Conservation (phyloP, 306 rosid genomes). For the Clitoria ternatea region DNA sequence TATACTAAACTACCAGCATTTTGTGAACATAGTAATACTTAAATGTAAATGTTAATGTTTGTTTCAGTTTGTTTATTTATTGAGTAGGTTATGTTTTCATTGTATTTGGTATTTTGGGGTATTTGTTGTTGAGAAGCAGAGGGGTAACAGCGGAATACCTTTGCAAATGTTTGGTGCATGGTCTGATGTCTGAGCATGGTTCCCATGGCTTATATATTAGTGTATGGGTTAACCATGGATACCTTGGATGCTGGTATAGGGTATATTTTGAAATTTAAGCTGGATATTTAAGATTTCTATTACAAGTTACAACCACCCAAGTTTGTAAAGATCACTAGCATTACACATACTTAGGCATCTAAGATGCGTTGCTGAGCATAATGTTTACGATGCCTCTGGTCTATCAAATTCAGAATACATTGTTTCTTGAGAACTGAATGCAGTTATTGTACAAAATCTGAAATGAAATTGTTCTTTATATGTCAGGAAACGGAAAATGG, state of each 20-base stretch:
- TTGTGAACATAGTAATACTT: not conserved
- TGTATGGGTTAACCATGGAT: not conserved
- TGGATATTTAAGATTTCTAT: not conserved
- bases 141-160: not conserved
- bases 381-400: not conserved
- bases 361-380: too few relatives aligned
- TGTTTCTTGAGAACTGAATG: not conserved
- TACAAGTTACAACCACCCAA: not conserved
- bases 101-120: not conserved
- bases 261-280: not conserved
- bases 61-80: not conserved
- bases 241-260: not conserved
- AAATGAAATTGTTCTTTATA: conserved; percentile 6
- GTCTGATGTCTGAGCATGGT: not conserved
- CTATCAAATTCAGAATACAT: not conserved
- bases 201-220: not conserved
- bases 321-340: not conserved
- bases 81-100: not conserved
- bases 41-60: not conserved
- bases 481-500: conserved; percentile 81
- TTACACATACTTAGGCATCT: not conserved
- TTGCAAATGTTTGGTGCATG: not conserved
- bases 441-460: conserved; percentile 4
- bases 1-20: not conserved
- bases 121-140: not conserved